Evolutionary conservation across 139 green algal genomes (phyloP).

Genomic region (Raphidocelis subcapitata): DNA sequence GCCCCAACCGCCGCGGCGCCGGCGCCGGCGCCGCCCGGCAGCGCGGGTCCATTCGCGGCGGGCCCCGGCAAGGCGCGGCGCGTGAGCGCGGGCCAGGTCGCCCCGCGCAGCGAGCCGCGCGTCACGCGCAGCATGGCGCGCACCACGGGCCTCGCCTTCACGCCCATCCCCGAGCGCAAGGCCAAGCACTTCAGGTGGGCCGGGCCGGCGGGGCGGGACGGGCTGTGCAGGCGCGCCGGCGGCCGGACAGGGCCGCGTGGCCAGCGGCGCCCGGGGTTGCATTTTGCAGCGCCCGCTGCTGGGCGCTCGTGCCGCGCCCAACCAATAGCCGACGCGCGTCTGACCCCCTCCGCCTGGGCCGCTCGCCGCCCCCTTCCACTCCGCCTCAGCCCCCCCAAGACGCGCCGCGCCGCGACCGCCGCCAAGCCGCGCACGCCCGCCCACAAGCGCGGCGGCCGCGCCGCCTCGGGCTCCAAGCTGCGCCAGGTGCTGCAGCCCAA

Average conservation of each 20-base stretch:
- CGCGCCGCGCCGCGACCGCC: constrained; percentile 6
- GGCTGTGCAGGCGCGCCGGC: too few species aligned
- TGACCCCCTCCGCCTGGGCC: too few species aligned
- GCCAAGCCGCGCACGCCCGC: constrained; percentile 1
- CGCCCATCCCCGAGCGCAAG: constrained; percentile 13
- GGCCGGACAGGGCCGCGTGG: too few species aligned
- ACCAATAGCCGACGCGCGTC: too few species aligned
- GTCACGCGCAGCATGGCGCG: constrained; percentile 31
- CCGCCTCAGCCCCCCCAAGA: neutral
- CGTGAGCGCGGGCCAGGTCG: constrained; percentile 2
- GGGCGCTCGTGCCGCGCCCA: too few species aligned
- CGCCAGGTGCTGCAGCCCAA: constrained; percentile 20
- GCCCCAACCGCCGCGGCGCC: too few species aligned
- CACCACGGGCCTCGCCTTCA: neutral
- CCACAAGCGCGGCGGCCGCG: constrained; percentile 1
- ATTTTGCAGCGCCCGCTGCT: too few species aligned
- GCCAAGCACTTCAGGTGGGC: constrained; percentile 1
- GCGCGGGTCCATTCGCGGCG: too few species aligned
- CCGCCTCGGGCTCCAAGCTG: constrained; percentile 4
- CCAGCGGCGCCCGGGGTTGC: too few species aligned
- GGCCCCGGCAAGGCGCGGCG: constrained; percentile 1
- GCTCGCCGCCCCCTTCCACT: neutral
- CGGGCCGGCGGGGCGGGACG: too few species aligned
- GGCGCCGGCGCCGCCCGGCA: too few species aligned
- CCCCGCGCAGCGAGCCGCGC: constrained; percentile 21